Evolutionary conservation across 2,329 filamentous ascomycete genomes (phyloP), one percentile per base, ranked within the genome.

Genomic region (Sordariomycetes sp.): DNA sequence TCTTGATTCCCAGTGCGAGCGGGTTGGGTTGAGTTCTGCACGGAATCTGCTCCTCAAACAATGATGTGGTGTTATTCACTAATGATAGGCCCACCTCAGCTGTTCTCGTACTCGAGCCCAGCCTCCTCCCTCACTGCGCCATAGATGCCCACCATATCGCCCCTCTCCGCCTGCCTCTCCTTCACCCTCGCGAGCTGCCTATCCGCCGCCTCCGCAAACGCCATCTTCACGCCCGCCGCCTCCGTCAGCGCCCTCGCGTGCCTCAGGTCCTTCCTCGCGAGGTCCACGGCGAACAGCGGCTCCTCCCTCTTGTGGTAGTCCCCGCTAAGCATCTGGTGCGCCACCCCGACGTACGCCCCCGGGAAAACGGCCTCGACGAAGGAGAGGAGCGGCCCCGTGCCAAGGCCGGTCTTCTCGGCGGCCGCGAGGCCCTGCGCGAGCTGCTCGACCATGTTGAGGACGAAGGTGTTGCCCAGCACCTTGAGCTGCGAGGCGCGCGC

Each of bases 401-500:
- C 90, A 2, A 96, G 74, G 0, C 90, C 90, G 0, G 81, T 79
- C 71, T 92, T 93, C 71, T 96, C 90, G 5, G 90, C 90, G 6
- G 91, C 72, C 1, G 87, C 83, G 67, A 93, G 81, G 6, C 86
- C 88, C 73, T 96, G 90, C 1, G 88, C 84, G 3, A 96, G 74
- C 56, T 89, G 80, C 67, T 91, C 87, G 25, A 92, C 81, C 80
- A 92, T 92, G 73, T 89, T 88, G 48, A 95, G 69, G 64, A 96
- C 80, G 69, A 96, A 92, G 0, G 88, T 89, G 71, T 96, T 96
- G 59, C 92, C 91, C 11, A 96, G 79, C 22, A 96, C 77, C 72
- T 96, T 94, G 54, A 96, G 76, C 53, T 83, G 80, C 1, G 84
- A 80, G 4, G 90, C 85, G 57, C 83, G 82, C 2, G 20, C 7